Conservation (phyloP, 1,139 yeast genomes). For the Geotrichum citri-aurantii region DNA sequence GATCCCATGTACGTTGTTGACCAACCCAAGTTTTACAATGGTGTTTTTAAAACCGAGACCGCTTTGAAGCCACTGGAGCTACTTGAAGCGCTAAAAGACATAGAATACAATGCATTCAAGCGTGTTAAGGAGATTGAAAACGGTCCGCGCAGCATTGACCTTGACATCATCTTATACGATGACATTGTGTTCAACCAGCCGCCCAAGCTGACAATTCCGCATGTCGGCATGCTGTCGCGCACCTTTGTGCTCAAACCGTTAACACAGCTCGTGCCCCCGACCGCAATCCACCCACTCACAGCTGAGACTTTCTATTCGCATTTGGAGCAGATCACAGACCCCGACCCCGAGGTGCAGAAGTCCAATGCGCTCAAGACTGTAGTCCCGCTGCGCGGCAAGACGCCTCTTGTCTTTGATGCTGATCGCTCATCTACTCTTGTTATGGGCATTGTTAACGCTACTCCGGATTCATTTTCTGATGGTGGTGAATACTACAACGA, state of each 20-base stretch:
- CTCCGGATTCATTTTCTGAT: constrained; percentile 95
- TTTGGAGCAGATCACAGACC: constrained; percentile 50
- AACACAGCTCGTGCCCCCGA: constrained; percentile 68
- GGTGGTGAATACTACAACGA: constrained; percentile 51
- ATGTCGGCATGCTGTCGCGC: constrained; percentile 79
- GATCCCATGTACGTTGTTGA: constrained; percentile 87
- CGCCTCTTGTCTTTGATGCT: constrained; percentile 26
- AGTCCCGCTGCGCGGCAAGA: constrained; percentile 30
- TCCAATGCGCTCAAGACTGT: constrained; percentile 31
- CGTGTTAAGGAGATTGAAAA: constrained; percentile 76
- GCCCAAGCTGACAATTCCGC: constrained; percentile 68
- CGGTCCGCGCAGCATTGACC: constrained; percentile 87
- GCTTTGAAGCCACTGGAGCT: constrained; percentile 57
- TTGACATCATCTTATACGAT: constrained; percentile 77
- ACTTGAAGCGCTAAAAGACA: constrained; percentile 55
- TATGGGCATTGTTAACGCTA: constrained; percentile 85
- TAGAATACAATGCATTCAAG: constrained; percentile 67
- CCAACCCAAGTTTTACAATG: constrained; percentile 80
- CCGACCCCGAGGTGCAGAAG: constrained; percentile 28
- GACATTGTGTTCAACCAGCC: constrained; percentile 47
- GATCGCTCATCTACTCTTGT: constrained; percentile 35
- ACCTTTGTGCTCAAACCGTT: constrained; percentile 87
- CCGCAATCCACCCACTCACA: constrained; percentile 67
- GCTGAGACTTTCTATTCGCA: constrained; percentile 74
- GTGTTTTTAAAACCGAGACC: constrained; percentile 62